phyloP scores from a whole-genome alignment of 345 rosid species.

The Eucalyptus cladocalyx region DNA sequence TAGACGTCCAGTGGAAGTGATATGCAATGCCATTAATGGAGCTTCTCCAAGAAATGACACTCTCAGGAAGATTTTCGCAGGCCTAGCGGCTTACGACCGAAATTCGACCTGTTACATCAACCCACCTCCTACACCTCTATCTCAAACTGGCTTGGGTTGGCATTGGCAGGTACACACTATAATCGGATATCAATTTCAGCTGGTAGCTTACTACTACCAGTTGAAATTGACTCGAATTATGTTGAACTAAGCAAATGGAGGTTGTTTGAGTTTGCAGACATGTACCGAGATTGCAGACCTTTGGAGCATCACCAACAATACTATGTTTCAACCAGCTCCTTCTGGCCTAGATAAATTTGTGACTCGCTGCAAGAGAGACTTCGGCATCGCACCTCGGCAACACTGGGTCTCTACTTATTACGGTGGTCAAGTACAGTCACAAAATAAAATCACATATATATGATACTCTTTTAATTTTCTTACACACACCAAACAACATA shows the following conservation, averaged over 20 bases:
- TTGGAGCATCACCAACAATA: neutral
- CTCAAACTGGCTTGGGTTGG: neutral
- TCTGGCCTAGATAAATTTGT: neutral
- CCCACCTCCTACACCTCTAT: neutral
- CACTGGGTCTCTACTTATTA: conserved; percentile 36
- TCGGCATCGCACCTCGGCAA: conserved; percentile 18
- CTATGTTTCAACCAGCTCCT: neutral
- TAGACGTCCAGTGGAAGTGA: neutral
- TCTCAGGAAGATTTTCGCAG: neutral
- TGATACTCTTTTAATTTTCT: neutral
- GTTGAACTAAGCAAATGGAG: neutral
- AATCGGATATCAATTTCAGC: neutral
- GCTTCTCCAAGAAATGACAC: neutral
- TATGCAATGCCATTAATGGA: neutral
- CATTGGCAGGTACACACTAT: neutral
- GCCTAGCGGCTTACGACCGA: neutral
- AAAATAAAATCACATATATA: neutral
- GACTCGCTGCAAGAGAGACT: neutral
- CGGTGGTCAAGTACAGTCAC: conserved; percentile 25
- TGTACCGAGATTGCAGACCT: neutral
- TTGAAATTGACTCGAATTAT: neutral
- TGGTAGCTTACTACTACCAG: neutral
- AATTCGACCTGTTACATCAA: neutral
- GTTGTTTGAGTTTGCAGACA: neutral
- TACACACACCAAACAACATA: neutral